phyloP scores from a whole-genome alignment of 2,329 filamentous ascomycete genomes.

The Sporothrix phasma region DNA sequence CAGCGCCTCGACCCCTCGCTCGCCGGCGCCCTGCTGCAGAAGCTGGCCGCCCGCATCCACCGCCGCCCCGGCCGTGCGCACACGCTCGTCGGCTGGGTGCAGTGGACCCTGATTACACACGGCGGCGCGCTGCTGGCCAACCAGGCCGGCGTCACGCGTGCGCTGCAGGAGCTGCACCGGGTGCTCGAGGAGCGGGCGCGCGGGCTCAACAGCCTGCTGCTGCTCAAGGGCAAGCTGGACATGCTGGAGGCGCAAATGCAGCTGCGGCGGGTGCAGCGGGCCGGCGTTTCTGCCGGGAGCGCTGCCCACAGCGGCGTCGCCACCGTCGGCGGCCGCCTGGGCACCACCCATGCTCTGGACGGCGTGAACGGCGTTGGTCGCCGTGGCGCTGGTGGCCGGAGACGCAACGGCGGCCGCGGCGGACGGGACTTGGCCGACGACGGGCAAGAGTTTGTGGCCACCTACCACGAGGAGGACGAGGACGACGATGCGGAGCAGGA shows the following conservation, averaged over 20 bases:
- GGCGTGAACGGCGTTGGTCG: slow-evolving; percentile 46
- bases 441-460: slow-evolving; percentile 58
- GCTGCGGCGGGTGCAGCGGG: slow-evolving; percentile 56
- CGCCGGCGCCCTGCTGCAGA: slow-evolving; percentile 67
- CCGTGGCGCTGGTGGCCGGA: slow-evolving; percentile 24
- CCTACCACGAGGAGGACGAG: slow-evolving; percentile 69
- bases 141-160: slow-evolving; percentile 71
- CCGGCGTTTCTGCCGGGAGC: slow-evolving; percentile 11
- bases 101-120: slow-evolving; percentile 87
- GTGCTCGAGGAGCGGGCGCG: slow-evolving; percentile 80
- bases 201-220: slow-evolving; percentile 70
- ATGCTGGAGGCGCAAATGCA: slow-evolving; percentile 87
- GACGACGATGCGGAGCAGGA: slow-evolving; percentile 23
- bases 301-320: slow-evolving; percentile 22
- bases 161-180: slow-evolving; percentile 68
- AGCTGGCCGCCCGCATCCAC: slow-evolving; percentile 78
- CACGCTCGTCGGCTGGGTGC: slow-evolving; percentile 87
- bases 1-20: slow-evolving; percentile 80
- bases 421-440: slow-evolving; percentile 26
- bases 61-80: slow-evolving; percentile 80
- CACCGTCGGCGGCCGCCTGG: slow-evolving; percentile 3
- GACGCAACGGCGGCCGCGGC: neutral
- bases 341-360: slow-evolving; percentile 38
- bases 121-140: slow-evolving; percentile 81
- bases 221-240: slow-evolving; percentile 90